These are phyloP conservation scores for Candida glucosophila DNA, from an alignment of 1,139 yeast genomes.

Conservation along the genomic window DNA sequence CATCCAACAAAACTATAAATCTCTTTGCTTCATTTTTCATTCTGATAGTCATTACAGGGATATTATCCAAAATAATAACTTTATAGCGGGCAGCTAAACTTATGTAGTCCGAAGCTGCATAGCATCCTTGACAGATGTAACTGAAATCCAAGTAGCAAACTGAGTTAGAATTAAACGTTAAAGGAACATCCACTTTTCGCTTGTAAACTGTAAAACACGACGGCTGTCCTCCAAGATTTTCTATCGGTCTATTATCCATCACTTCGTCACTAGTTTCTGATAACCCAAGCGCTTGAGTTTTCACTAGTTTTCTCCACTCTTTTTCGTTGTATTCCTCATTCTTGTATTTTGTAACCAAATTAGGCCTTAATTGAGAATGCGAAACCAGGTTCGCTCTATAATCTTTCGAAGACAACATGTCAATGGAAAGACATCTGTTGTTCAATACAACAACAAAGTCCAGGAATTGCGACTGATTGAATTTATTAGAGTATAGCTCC, in stretches of 20 bases:
- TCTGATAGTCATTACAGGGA: conserved; percentile 50
- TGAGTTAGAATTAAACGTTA: conserved; percentile 24
- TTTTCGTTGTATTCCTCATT: conserved; percentile 15
- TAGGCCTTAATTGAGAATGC: conserved; percentile 12
- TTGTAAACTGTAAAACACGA: conserved; percentile 46
- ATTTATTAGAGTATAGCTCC: conserved; percentile 57
- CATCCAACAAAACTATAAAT: conserved; percentile 59
- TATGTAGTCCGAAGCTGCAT: conserved; percentile 63
- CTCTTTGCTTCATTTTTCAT: conserved; percentile 65
- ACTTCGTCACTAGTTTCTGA: no score
- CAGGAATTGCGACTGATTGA: conserved; percentile 49
- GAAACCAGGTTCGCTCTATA: conserved; percentile 39
- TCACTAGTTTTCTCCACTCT: conserved; percentile 28
- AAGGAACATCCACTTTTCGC: conserved; percentile 40
- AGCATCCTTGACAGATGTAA: conserved; percentile 49
- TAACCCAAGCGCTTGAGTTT: conserved; percentile 7
- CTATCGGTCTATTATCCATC: no score
- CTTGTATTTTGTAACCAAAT: conserved; percentile 22
- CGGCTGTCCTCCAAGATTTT: conserved; percentile 15
- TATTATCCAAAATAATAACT: conserved; percentile 49
- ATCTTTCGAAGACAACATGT: conserved; percentile 53
- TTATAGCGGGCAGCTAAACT: conserved; percentile 54
- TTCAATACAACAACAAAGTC: conserved; percentile 49
- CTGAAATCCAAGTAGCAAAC: conserved; percentile 45
- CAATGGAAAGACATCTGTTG: conserved; percentile 53